These are phyloP conservation scores for Phaeodactylum tricornutum DNA, from an alignment of 108 stramenopile genomes.

Conservation along the genomic window DNA sequence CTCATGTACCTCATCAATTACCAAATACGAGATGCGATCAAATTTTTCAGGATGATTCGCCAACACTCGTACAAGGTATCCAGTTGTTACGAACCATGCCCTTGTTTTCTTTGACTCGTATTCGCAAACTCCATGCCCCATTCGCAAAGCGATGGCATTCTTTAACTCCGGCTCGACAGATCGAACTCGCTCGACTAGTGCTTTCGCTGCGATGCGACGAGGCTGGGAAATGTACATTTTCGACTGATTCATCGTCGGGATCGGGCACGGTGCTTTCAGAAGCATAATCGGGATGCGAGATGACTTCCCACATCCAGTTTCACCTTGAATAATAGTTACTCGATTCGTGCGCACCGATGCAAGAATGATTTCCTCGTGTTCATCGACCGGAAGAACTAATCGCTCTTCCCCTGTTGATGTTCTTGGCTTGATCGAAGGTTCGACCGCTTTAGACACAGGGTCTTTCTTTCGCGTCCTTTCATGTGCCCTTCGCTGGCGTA, in stretches of 20 bases:
- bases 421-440: background rate
- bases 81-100: constrained; percentile 84
- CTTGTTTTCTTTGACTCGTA: constrained; percentile 57
- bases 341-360: constrained; percentile 44
- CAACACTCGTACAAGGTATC: constrained; percentile 79
- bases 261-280: constrained; percentile 51
- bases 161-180: constrained; percentile 43
- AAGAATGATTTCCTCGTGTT: constrained; percentile 54
- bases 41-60: constrained; percentile 78
- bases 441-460: too few species aligned
- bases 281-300: constrained; percentile 80
- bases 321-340: constrained; percentile 85
- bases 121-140: constrained; percentile 85
- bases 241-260: constrained; percentile 29
- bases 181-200: constrained; percentile 75
- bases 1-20: constrained; percentile 67
- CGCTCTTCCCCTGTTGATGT: constrained; percentile 3
- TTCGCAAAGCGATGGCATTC: constrained; percentile 61
- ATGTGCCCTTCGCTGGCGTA: background rate
- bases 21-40: constrained; percentile 60
- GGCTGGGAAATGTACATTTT: constrained; percentile 85
- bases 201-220: constrained; percentile 74
- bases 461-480: background rate
- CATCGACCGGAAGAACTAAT: constrained; percentile 58
- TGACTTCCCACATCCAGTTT: constrained; percentile 85